Percentiles rank a stretch among this genome's conserved stretches.
Conservation (phyloP, 2,329 filamentous ascomycete genomes). For the Verruconis gallopava region DNA sequence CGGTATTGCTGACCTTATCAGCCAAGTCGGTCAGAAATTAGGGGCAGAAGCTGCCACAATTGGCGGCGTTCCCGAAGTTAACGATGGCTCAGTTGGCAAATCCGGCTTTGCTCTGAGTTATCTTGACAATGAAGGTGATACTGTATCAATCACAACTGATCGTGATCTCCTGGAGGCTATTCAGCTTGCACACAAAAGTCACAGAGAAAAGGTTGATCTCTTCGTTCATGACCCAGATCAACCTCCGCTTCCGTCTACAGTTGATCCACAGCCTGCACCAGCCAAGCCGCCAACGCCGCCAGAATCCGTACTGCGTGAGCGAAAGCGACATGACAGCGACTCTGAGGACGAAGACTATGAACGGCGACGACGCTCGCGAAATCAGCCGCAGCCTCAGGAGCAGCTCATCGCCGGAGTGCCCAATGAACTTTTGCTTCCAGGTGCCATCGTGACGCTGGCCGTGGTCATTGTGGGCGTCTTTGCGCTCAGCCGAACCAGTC, state of each 20-base stretch:
- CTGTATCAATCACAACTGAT: constrained; percentile 91
- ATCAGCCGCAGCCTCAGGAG: constrained; percentile 46
- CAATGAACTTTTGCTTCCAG: constrained; percentile 85
- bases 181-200: constrained; percentile 61
- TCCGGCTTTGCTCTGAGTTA: constrained; percentile 88
- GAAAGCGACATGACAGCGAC: constrained; percentile 34
- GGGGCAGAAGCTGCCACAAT: constrained; percentile 69
- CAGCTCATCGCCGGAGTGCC: constrained; percentile 84
- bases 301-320: constrained; percentile 33
- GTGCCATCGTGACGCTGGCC: constrained; percentile 88
- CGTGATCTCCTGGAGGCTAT: constrained; percentile 88
- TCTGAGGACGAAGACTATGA: constrained; percentile 44
- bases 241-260: constrained; percentile 57
- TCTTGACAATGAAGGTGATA: constrained; percentile 91
- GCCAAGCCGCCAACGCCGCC: constrained; percentile 39
- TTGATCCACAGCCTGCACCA: constrained; percentile 45
- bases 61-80: constrained; percentile 64
- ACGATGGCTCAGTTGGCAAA: constrained; percentile 63
- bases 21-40: constrained; percentile 69
- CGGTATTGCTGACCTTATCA: constrained; percentile 68
- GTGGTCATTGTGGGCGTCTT: constrained; percentile 92
- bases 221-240: constrained; percentile 91
- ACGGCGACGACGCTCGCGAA: constrained; percentile 28
- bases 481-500: constrained; percentile 56
- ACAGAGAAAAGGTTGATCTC: constrained; percentile 86